These are phyloP conservation scores for Botrytis byssoidea DNA, from an alignment of 2,329 filamentous ascomycete species.

Conservation along the genomic window DNA sequence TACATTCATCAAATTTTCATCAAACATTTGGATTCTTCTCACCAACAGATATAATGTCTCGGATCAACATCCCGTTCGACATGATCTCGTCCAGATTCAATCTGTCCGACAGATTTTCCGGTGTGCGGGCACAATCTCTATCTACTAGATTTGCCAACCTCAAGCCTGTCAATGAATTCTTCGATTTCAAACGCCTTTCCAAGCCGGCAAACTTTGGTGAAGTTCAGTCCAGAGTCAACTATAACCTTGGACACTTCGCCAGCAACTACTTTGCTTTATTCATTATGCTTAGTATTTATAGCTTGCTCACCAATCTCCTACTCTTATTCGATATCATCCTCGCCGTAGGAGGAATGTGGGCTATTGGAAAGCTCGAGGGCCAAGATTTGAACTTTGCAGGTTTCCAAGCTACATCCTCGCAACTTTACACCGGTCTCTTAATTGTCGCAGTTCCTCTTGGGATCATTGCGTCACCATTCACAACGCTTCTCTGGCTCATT, in stretches of 20 bases:
- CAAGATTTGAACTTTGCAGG: slow-evolving; percentile 83
- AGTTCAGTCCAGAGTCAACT: slow-evolving; percentile 89
- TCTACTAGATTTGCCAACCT: slow-evolving; percentile 87
- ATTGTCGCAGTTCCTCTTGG: slow-evolving; percentile 81
- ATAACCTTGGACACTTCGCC: slow-evolving; percentile 95
- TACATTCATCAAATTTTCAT: not conserved
- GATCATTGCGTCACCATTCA: slow-evolving; percentile 79
- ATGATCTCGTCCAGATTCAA: slow-evolving; percentile 88
- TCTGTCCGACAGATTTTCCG: slow-evolving; percentile 78
- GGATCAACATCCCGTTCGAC: slow-evolving; percentile 91
- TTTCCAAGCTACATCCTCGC: slow-evolving; percentile 80
- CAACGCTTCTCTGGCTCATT: slow-evolving; percentile 89
- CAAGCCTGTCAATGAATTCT: slow-evolving; percentile 85
- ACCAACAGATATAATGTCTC: slow-evolving; percentile 59
- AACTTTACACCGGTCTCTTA: slow-evolving; percentile 88
- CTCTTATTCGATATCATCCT: slow-evolving; percentile 92
- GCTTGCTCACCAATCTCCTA: slow-evolving; percentile 79
- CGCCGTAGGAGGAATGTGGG: slow-evolving; percentile 80
- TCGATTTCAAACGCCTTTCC: slow-evolving; percentile 91
- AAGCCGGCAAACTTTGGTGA: slow-evolving; percentile 92
- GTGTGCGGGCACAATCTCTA: slow-evolving; percentile 75
- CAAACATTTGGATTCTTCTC: slow-evolving; percentile 1
- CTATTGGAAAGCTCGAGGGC: slow-evolving; percentile 87
- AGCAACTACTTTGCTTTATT: slow-evolving; percentile 98
- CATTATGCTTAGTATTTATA: slow-evolving; percentile 93